Evolutionary conservation across 2,329 filamentous ascomycete genomes (phyloP).

Genomic region (Sclerotiophoma versabilis): DNA sequence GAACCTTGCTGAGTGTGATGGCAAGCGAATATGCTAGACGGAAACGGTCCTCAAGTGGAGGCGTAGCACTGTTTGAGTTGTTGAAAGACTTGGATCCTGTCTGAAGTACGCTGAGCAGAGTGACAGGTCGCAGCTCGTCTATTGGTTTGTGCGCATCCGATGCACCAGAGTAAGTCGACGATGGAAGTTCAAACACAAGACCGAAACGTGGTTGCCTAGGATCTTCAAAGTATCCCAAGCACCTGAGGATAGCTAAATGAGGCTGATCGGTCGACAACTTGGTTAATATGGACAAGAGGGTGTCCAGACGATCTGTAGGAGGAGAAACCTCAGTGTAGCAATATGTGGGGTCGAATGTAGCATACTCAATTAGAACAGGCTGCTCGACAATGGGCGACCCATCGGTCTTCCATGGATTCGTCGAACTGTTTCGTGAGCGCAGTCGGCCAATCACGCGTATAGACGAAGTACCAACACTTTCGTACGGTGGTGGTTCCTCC

Average conservation of each 20-base stretch:
- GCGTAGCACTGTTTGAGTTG: conserved; percentile 50
- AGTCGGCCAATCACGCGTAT: conserved; percentile 57
- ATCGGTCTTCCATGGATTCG: conserved; percentile 50
- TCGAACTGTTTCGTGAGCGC: conserved; percentile 43
- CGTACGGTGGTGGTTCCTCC: conserved; percentile 59
- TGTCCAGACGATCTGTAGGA: conserved; percentile 55
- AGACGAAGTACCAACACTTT: conserved; percentile 54
- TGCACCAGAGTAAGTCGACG: conserved; percentile 52
- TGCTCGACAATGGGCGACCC: conserved; percentile 49
- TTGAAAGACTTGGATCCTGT: conserved; percentile 54
- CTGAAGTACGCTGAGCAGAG: conserved; percentile 57
- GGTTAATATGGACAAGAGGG: conserved; percentile 44
- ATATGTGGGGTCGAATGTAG: conserved; percentile 57
- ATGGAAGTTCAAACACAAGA: conserved; percentile 76
- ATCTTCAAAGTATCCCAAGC: conserved; percentile 76
- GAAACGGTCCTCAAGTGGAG: conserved; percentile 76
- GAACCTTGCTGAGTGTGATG: conserved; percentile 76
- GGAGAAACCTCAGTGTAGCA: conserved; percentile 56
- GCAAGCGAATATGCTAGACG: conserved; percentile 75
- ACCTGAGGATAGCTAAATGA: conserved; percentile 60
- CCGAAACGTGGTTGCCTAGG: conserved; percentile 72
- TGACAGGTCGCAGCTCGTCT: conserved; percentile 51
- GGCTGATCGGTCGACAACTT: conserved; percentile 43
- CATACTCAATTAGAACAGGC: conserved; percentile 75
- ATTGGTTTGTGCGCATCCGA: conserved; percentile 61